These are phyloP conservation scores for Talaromyces adpressus DNA, from an alignment of 495 filamentous ascomycete species.

Conservation along the genomic window DNA sequence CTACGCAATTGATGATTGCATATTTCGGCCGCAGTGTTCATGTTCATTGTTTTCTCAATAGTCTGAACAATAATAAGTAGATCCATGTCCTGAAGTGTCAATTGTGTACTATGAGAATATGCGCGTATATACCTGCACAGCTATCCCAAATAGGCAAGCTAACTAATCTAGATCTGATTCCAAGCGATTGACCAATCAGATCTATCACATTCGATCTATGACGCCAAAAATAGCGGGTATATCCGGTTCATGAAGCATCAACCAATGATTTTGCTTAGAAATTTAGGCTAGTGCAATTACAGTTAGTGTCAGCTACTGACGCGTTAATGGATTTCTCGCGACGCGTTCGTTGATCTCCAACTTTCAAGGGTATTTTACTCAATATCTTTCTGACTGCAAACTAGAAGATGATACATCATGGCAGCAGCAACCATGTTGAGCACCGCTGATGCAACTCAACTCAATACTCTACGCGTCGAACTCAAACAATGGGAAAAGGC, in stretches of 20 bases:
- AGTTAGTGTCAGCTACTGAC: background rate
- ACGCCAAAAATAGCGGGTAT: background rate
- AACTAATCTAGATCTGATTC: too few relatives aligned
- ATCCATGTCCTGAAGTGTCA: background rate
- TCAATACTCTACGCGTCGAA: conserved; percentile 53
- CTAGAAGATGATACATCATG: conserved; percentile 2
- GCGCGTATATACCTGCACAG: too few relatives aligned
- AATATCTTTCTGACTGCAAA: background rate
- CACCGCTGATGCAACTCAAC: conserved; percentile 20
- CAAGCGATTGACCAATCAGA: too few relatives aligned
- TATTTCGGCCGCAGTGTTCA: background rate
- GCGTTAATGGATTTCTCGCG: conserved; percentile 4
- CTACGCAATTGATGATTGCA: background rate
- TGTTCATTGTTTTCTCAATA: too few relatives aligned
- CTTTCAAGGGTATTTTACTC: too few relatives aligned
- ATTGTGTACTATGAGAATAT: too few relatives aligned
- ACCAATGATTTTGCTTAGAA: background rate
- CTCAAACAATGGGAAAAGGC: conserved; percentile 82
- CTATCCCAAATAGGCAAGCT: too few relatives aligned
- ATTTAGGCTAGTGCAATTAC: background rate
- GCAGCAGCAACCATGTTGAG: conserved; percentile 25
- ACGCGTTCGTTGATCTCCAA: background rate
- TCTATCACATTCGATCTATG: background rate
- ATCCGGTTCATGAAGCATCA: background rate
- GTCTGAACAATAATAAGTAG: background rate